Conservation (phyloP, 2,329 filamentous ascomycete genomes). For the Ophiostoma pallidulum region DNA sequence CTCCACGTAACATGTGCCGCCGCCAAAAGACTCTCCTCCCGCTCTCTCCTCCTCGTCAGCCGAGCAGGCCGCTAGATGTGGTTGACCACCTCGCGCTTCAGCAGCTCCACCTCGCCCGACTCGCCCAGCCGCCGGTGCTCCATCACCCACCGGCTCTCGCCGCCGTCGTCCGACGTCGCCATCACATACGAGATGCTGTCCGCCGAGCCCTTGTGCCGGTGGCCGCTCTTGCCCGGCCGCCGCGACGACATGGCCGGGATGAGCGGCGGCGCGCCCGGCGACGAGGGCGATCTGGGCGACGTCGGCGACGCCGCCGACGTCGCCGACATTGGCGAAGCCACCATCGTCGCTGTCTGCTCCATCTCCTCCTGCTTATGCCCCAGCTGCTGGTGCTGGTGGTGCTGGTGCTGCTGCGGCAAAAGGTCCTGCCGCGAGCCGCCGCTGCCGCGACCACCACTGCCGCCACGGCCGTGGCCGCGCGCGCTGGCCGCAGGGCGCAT, state of each 20-base stretch:
- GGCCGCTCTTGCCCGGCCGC: constrained; percentile 33
- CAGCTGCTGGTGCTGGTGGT: not conserved
- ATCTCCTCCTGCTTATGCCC: not conserved
- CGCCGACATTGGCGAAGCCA: not conserved
- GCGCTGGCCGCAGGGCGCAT: too few relatives aligned
- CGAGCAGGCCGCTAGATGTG: too few relatives aligned
- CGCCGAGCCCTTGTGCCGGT: constrained; percentile 45
- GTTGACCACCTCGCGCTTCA: constrained; percentile 55
- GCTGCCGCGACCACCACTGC: not conserved
- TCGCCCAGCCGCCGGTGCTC: constrained; percentile 59
- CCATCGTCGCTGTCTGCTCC: not conserved
- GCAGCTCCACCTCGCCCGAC: constrained; percentile 53
- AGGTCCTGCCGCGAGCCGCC: too few relatives aligned
- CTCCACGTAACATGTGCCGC: too few relatives aligned
- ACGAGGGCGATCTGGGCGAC: not conserved
- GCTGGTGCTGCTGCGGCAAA: not conserved
- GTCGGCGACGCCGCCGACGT: not conserved
- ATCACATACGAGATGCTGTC: constrained; percentile 65
- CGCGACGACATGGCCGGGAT: constrained; percentile 15
- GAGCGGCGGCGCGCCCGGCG: constrained; percentile 1
- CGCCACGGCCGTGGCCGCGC: constrained; percentile 14
- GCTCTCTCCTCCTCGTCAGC: too few relatives aligned
- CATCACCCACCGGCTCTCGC: constrained; percentile 57
- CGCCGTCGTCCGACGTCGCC: constrained; percentile 45
- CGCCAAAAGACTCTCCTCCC: too few relatives aligned